These are phyloP conservation scores for Corylus heterophylla DNA, from an alignment of 306 rosid species.

Conservation along the genomic window DNA sequence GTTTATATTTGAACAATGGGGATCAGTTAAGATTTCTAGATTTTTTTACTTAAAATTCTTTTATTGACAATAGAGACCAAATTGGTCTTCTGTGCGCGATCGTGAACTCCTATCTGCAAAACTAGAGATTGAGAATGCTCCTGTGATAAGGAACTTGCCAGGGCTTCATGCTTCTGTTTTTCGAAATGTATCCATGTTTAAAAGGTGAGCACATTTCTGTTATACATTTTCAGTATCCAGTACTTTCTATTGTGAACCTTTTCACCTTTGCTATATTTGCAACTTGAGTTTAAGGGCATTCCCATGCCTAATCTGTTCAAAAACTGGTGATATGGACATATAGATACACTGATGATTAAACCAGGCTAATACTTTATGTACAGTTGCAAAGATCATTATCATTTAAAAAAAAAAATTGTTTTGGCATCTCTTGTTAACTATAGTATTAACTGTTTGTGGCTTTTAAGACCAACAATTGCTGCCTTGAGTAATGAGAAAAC, in stretches of 20 bases:
- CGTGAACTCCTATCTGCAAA: slow-evolving; percentile 69
- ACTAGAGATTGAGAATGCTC: slow-evolving; percentile 60
- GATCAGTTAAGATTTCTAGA: slow-evolving; percentile 28
- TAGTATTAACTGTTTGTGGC: not conserved
- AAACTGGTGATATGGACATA: not conserved
- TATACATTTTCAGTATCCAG: not conserved
- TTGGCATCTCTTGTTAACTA: not conserved
- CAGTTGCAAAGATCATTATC: not conserved
- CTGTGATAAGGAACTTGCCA: slow-evolving; percentile 29
- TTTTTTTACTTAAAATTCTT: slow-evolving; percentile 33
- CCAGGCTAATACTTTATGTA: not conserved
- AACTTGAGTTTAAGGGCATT: no score
- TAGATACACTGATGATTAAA: not conserved
- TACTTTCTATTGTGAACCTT: not conserved
- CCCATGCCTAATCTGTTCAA: not conserved
- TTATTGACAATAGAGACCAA: slow-evolving; percentile 53
- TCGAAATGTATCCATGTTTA: slow-evolving; percentile 65
- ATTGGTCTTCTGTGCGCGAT: slow-evolving; percentile 57
- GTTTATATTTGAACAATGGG: slow-evolving; percentile 28
- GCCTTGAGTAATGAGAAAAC: not conserved
- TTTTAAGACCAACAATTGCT: not conserved
- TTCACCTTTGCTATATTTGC: not conserved
- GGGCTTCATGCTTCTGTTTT: slow-evolving; percentile 68
- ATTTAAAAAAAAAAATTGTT: no score
- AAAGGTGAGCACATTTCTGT: slow-evolving; percentile 43